Conservation (phyloP, 1,284 basidiomycete species). For the Heterobasidion irregulare region DNA sequence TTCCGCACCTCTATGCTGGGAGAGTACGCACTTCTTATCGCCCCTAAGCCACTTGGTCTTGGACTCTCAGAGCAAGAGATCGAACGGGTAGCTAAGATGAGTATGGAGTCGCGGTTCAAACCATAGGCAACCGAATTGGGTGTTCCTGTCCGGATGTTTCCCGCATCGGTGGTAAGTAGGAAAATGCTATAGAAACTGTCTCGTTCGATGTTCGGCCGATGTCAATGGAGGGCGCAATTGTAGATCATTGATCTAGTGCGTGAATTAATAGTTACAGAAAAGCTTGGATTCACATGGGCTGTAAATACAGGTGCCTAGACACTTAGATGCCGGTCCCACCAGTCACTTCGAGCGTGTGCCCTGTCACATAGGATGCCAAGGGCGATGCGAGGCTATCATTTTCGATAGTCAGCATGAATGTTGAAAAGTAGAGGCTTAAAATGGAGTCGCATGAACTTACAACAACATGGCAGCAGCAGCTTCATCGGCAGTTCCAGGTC, state of each 20-base stretch:
- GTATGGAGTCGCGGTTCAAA: constrained; percentile 37
- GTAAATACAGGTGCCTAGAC: background rate
- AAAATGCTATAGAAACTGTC: no score
- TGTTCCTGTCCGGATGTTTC: no score
- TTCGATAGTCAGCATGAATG: constrained; percentile 1
- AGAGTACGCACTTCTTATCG: constrained; percentile 74
- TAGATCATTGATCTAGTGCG: no score
- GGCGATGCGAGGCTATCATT: constrained; percentile 58
- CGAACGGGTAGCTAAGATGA: constrained; percentile 47
- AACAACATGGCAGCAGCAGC: constrained; percentile 68
- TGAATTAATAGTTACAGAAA: no score
- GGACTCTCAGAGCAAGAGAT: constrained; percentile 57
- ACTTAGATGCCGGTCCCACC: constrained; percentile 35
- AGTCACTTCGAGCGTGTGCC: constrained; percentile 78
- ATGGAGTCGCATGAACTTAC: constrained; percentile 31
- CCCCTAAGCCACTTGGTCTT: constrained; percentile 56
- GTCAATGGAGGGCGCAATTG: no score
- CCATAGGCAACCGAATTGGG: no score
- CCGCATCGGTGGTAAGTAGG: no score
- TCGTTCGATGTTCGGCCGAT: no score
- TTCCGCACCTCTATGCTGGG: constrained; percentile 65
- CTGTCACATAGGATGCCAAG: constrained; percentile 72
- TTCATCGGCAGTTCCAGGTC: constrained; percentile 71
- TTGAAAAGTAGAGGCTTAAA: background rate
- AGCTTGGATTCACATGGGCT: no score